phyloP scores from a whole-genome alignment of 1,139 yeast genomes.

The Pichia kudriavzevii region DNA sequence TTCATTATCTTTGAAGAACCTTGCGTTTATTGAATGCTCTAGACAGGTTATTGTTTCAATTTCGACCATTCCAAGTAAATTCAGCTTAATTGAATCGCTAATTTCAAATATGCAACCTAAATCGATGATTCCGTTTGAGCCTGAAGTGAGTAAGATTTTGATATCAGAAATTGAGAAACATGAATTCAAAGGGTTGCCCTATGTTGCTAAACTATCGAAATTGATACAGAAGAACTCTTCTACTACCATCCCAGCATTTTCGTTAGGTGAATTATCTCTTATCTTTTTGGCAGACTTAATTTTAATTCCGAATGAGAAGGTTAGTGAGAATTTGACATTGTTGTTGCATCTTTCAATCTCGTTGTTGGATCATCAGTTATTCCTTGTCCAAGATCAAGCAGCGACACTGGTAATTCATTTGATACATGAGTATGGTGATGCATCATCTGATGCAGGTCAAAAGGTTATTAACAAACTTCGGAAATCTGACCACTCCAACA shows the following conservation, averaged over 20 bases:
- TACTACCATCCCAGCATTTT: slow-evolving; percentile 57
- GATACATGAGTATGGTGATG: slow-evolving; percentile 53
- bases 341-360: slow-evolving; percentile 76
- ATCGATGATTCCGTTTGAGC: slow-evolving; percentile 66
- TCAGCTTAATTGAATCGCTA: slow-evolving; percentile 54
- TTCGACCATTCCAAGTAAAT: slow-evolving; percentile 53
- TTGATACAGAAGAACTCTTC: slow-evolving; percentile 47
- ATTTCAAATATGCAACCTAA: slow-evolving; percentile 71
- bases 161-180: slow-evolving; percentile 15
- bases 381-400: slow-evolving; percentile 80
- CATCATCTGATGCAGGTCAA: slow-evolving; percentile 45
- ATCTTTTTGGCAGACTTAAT: slow-evolving; percentile 77
- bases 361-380: slow-evolving; percentile 78
- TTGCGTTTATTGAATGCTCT: slow-evolving; percentile 68
- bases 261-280: slow-evolving; percentile 80
- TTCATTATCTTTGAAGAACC: slow-evolving; percentile 64
- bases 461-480: slow-evolving; percentile 50
- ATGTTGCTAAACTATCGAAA: slow-evolving; percentile 63
- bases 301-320: slow-evolving; percentile 50
- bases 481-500: slow-evolving; percentile 34
- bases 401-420: slow-evolving; percentile 66
- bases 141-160: slow-evolving; percentile 12
- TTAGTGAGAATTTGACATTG: slow-evolving; percentile 58
- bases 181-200: slow-evolving; percentile 41
- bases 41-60: slow-evolving; percentile 76